phyloP scores from a whole-genome alignment of 2,329 filamentous ascomycete genomes.

The Fusarium sp. region DNA sequence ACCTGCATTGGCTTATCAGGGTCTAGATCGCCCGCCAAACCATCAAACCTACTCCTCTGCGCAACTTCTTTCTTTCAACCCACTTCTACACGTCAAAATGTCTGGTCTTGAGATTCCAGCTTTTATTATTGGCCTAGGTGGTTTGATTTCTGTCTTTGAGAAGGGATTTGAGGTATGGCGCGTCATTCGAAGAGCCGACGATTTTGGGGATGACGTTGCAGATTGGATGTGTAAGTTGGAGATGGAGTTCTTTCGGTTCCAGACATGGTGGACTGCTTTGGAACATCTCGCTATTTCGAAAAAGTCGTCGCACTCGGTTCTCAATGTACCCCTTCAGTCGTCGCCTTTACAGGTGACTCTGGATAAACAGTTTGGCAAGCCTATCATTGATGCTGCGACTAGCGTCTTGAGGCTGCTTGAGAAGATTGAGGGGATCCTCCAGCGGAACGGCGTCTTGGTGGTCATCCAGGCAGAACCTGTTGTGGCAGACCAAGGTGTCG shows the following conservation, averaged over 20 bases:
- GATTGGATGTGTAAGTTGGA: slow-evolving; percentile 4
- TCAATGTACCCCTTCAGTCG: background rate
- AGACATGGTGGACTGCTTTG: background rate
- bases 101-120: background rate
- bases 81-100: background rate
- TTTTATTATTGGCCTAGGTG: background rate
- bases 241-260: background rate
- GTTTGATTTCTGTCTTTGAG: background rate
- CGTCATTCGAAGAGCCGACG: background rate
- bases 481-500: rapidly evolving
- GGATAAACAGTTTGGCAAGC: background rate
- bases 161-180: background rate
- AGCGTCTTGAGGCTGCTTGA: background rate
- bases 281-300: background rate
- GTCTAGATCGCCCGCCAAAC: background rate
- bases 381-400: background rate
- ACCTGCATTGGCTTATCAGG: background rate
- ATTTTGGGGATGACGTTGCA: background rate
- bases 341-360: background rate
- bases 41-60: background rate
- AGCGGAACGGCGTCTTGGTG: background rate
- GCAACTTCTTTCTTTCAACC: background rate
- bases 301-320: background rate
- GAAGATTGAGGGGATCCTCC: background rate
- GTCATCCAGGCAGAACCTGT: background rate